These are phyloP conservation scores for Iodosphaeria phyllophila DNA, from an alignment of 2,329 filamentous ascomycete species.

Conservation along the genomic window DNA sequence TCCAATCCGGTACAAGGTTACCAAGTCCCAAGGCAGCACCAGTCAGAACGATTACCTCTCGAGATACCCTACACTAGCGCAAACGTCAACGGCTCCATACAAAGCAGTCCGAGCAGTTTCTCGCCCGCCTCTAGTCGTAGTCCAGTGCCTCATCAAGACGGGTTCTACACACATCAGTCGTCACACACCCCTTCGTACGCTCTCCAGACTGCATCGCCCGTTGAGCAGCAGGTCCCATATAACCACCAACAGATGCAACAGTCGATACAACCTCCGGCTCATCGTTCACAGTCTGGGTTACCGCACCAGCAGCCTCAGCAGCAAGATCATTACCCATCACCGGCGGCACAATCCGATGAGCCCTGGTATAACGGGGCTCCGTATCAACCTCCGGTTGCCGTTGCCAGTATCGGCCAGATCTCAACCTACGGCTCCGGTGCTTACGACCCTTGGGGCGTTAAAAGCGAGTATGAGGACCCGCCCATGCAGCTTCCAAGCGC, in stretches of 20 bases:
- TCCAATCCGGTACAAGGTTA: constrained; percentile 30
- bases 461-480: constrained; percentile 38
- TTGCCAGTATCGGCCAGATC: constrained; percentile 31
- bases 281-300: too few relatives aligned
- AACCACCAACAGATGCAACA: constrained; percentile 19
- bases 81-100: constrained; percentile 28
- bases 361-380: constrained; percentile 31
- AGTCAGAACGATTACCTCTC: constrained; percentile 24
- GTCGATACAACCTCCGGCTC: constrained; percentile 15
- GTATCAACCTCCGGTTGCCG: constrained; percentile 38
- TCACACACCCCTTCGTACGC: constrained; percentile 5
- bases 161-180: constrained; percentile 34
- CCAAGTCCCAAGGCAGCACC: constrained; percentile 30
- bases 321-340: constrained; percentile 18
- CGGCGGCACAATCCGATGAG: constrained; percentile 23
- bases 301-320: constrained; percentile 14
- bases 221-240: constrained; percentile 25
- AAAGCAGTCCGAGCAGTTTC: constrained; percentile 40
- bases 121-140: constrained; percentile 35
- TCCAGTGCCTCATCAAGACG: constrained; percentile 28
- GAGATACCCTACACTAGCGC: constrained; percentile 32
- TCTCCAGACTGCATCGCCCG: constrained; percentile 19
- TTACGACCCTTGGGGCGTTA: constrained; percentile 33
- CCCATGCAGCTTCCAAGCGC: constrained; percentile 40
- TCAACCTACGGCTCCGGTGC: constrained; percentile 29